Conservation (phyloP, 1,284 basidiomycete genomes). For the Sparassis latifolia region DNA sequence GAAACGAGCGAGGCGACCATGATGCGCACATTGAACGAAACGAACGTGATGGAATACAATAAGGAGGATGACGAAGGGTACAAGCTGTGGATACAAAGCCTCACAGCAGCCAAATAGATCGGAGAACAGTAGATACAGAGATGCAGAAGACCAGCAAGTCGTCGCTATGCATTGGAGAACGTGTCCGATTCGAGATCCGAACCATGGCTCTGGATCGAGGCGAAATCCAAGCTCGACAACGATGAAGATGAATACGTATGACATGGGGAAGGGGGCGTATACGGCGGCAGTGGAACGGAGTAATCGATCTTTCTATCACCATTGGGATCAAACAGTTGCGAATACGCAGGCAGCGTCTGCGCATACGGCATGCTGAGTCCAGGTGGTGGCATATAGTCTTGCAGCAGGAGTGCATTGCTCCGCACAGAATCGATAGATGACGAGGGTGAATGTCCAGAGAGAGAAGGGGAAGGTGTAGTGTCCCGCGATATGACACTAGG, state of each 20-base stretch:
- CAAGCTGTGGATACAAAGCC: too few relatives aligned
- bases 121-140: too few relatives aligned
- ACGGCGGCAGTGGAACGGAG: constrained; percentile 58
- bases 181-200: too few relatives aligned
- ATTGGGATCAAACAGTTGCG: constrained; percentile 65
- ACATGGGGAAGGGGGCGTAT: constrained; percentile 31
- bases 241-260: not conserved
- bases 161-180: too few relatives aligned
- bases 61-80: too few relatives aligned
- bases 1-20: too few relatives aligned
- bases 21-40: too few relatives aligned
- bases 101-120: too few relatives aligned
- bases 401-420: not conserved
- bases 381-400: constrained; percentile 2
- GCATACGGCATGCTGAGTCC: constrained; percentile 24
- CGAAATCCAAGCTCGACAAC: not conserved
- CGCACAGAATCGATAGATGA: constrained; percentile 1
- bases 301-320: constrained; percentile 67
- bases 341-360: constrained; percentile 60
- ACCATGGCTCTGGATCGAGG: too few relatives aligned
- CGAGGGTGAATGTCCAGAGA: constrained; percentile 4
- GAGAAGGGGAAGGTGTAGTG: not conserved
- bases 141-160: too few relatives aligned
- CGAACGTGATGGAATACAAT: too few relatives aligned
- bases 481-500: not conserved